Evolutionary conservation across 2,329 filamentous ascomycete genomes (phyloP).

Genomic region (Neocatenulostroma microsporum): DNA sequence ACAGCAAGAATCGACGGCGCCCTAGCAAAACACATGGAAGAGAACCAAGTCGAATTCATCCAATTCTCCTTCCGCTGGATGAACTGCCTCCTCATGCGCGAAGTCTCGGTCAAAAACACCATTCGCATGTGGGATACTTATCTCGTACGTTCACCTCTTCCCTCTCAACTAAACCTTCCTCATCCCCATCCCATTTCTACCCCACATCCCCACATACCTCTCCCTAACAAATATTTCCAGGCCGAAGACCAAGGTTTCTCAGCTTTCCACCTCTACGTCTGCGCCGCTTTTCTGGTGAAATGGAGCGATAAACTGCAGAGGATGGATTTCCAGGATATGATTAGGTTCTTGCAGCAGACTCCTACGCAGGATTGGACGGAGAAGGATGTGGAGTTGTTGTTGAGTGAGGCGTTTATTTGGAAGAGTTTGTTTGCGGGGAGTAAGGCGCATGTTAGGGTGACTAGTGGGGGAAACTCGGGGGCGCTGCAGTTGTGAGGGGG

Average conservation of each 20-base stretch:
- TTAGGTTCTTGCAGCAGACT: constrained; percentile 97
- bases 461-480: constrained; percentile 10
- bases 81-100: constrained; percentile 97
- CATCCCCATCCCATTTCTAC: constrained; percentile 3
- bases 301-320: constrained; percentile 92
- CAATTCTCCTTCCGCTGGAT: constrained; percentile 99
- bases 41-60: constrained; percentile 92
- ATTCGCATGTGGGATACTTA: constrained; percentile 99
- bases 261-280: constrained; percentile 96
- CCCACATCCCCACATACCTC: no score
- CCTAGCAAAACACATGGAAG: constrained; percentile 80
- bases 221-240: constrained; percentile 40
- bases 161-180: neutral
- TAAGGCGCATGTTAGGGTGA: constrained; percentile 64
- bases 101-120: constrained; percentile 92
- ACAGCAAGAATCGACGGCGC: constrained; percentile 80
- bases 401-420: constrained; percentile 98
- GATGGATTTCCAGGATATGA: constrained; percentile 97
- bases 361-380: constrained; percentile 94
- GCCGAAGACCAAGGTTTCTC: constrained; percentile 98
- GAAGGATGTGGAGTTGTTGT: constrained; percentile 90
- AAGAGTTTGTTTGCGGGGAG: constrained; percentile 94
- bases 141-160: constrained; percentile 54
- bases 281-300: constrained; percentile 94
- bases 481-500: constrained; percentile 14